A percentile compares a stretch with the other conserved stretches of the same genome.
phyloP scores from a whole-genome alignment of 805 yeast genomes.

The Kluyveromyces siamensis region DNA sequence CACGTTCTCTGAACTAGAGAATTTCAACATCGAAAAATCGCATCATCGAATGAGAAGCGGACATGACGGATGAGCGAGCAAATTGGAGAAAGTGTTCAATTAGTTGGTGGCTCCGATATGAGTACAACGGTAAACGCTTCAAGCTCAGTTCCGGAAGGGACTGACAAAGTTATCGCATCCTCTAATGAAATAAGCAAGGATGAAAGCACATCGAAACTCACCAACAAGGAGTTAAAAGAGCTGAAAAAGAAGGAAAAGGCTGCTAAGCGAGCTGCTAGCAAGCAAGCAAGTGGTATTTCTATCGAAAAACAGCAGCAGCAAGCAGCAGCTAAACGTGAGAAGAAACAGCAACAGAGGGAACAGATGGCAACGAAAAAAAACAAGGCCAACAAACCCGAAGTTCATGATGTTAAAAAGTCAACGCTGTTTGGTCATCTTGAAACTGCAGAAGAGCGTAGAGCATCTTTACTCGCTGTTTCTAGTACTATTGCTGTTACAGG shows the following conservation, averaged over 20 bases:
- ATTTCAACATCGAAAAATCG: background rate
- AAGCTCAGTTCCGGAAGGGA: background rate
- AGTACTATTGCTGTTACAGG: constrained; percentile 26
- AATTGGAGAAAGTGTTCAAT: background rate
- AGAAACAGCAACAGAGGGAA: constrained; percentile 33
- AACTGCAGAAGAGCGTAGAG: constrained; percentile 65
- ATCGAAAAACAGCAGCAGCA: constrained; percentile 31
- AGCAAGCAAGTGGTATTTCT: constrained; percentile 54
- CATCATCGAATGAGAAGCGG: background rate
- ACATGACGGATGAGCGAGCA: background rate
- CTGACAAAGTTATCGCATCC: background rate
- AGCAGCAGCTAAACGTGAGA: constrained; percentile 37
- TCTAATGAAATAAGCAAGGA: background rate
- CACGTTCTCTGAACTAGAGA: background rate
- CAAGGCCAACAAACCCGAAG: constrained; percentile 30
- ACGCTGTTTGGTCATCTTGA: constrained; percentile 72
- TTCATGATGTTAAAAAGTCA: constrained; percentile 44
- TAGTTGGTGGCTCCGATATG: background rate
- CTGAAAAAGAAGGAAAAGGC: constrained; percentile 85
- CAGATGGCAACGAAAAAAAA: constrained; percentile 42
- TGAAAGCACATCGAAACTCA: constrained; percentile 29
- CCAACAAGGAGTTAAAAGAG: constrained; percentile 81
- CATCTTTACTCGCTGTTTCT: constrained; percentile 26
- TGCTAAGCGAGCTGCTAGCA: constrained; percentile 84
- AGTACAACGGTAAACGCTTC: background rate